A percentile compares a stretch with the other conserved stretches of the same genome.
These are phyloP conservation scores for Cercospora sesami DNA, from an alignment of 2,329 filamentous ascomycete species.

Conservation along the genomic window DNA sequence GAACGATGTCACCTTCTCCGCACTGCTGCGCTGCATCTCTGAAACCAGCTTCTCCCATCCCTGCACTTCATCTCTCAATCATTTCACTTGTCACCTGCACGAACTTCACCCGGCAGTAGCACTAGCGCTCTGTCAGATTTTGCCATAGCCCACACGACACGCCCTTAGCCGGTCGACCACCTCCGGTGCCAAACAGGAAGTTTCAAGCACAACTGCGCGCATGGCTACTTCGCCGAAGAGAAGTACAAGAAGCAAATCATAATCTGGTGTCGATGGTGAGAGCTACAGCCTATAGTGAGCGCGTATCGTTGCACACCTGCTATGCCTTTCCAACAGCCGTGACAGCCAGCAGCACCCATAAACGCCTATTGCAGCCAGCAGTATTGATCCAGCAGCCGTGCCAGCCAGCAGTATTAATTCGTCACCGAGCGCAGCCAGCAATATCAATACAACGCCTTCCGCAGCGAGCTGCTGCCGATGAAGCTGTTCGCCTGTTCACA, in stretches of 20 bases:
- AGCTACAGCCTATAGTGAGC: neutral
- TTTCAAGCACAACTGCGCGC: neutral
- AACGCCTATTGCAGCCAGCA: neutral
- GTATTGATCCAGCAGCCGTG: neutral
- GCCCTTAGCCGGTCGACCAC: neutral
- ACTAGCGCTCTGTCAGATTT: neutral
- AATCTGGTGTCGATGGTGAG: neutral
- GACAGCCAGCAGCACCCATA: neutral
- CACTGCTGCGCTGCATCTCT: neutral
- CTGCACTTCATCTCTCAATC: neutral
- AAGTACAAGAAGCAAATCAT: neutral
- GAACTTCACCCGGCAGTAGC: neutral
- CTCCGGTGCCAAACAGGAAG: neutral
- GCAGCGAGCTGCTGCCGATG: neutral
- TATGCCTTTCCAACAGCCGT: neutral
- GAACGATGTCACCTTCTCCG: constrained; percentile 4
- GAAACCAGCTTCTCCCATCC: neutral
- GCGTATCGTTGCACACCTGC: neutral
- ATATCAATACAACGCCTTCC: neutral
- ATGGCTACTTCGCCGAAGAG: neutral
- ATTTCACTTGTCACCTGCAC: neutral
- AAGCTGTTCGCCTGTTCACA: neutral
- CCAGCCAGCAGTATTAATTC: neutral
- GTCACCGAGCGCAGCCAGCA: neutral
- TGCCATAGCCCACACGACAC: neutral